Percentiles rank a stretch among this genome's conserved stretches.
phyloP scores from a whole-genome alignment of 768 basidiomycete genomes.

The Phylloporus sp. region DNA sequence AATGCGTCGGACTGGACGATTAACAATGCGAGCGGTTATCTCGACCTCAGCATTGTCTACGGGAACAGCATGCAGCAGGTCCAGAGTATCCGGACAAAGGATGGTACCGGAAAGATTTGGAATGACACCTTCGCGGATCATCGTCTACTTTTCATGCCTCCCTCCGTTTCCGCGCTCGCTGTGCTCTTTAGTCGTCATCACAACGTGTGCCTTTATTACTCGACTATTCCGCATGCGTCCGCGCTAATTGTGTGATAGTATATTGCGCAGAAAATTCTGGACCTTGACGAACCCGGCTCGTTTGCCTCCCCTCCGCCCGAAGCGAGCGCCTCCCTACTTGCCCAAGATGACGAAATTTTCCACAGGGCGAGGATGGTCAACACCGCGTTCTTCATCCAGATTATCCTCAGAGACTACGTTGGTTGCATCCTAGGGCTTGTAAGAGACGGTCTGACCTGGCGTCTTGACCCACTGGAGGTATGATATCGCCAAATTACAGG shows the following conservation, averaged over 20 bases:
- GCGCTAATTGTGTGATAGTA: constrained; percentile 40
- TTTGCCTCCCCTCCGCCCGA: constrained; percentile 29
- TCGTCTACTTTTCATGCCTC: constrained; percentile 67
- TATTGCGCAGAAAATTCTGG: constrained; percentile 59
- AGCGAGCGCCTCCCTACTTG: constrained; percentile 21
- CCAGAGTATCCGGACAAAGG: constrained; percentile 49
- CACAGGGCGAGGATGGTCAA: constrained; percentile 69
- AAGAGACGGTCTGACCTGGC: constrained; percentile 60
- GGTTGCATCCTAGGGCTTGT: constrained; percentile 67
- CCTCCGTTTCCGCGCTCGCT: constrained; percentile 60
- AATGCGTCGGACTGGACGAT: constrained; percentile 41
- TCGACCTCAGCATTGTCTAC: constrained; percentile 73
- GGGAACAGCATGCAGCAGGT: constrained; percentile 50
- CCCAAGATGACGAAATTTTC: constrained; percentile 76
- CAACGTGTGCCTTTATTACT: constrained; percentile 46
- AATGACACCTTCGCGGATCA: constrained; percentile 67
- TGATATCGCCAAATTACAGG: background rate
- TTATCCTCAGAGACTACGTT: constrained; percentile 69
- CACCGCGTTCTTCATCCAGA: constrained; percentile 64
- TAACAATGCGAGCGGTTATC: constrained; percentile 67
- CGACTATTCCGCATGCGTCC: background rate
- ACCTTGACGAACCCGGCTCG: constrained; percentile 60
- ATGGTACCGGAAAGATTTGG: constrained; percentile 64
- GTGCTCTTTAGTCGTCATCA: constrained; percentile 70
- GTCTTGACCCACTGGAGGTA: constrained; percentile 63